Percentiles rank a stretch among this genome's conserved stretches.
These are phyloP conservation scores for Wallacemonas rigidus DNA, from an alignment of 208 protist species.

Conservation along the genomic window DNA sequence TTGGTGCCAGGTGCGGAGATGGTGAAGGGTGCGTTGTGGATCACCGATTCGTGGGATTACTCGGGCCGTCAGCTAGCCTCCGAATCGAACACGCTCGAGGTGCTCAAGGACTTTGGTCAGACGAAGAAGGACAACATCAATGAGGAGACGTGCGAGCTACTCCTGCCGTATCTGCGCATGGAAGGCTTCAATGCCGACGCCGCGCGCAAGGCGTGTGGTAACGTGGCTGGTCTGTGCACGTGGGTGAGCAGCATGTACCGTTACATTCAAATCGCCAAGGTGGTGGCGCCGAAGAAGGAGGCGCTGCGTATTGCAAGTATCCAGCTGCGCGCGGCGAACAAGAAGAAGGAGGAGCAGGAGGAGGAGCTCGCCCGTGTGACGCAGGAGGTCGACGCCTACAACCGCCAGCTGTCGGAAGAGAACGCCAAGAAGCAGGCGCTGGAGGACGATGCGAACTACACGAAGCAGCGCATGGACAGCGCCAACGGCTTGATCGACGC, in stretches of 20 bases:
- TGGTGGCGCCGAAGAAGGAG: conserved; percentile 97
- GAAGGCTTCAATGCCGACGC: conserved; percentile 94
- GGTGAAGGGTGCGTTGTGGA: conserved; percentile 88
- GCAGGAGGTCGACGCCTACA: conserved; percentile 93
- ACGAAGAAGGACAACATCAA: conserved; percentile 97
- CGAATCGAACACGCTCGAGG: conserved; percentile 72
- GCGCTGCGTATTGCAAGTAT: conserved; percentile 88
- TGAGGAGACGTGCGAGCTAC: conserved; percentile 98
- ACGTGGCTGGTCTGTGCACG: conserved; percentile 94
- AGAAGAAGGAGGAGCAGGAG: conserved; percentile 96
- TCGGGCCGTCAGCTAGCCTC: conserved; percentile 82
- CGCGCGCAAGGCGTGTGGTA: conserved; percentile 92
- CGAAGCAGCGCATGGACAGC: conserved; percentile 96
- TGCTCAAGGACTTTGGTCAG: conserved; percentile 81
- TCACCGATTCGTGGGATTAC: conserved; percentile 92
- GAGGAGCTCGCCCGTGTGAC: conserved; percentile 94
- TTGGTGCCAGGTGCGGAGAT: conserved; percentile 72
- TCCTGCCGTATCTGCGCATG: conserved; percentile 97
- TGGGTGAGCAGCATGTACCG: conserved; percentile 97
- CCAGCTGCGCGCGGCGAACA: conserved; percentile 91
- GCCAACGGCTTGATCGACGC: conserved; percentile 97
- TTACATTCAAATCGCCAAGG: conserved; percentile 97
- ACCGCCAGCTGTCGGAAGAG: conserved; percentile 91
- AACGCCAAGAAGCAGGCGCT: conserved; percentile 96
- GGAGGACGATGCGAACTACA: conserved; percentile 95